Base-by-base conservation (phyloP, 805 yeast species). In the Ogataea neopini region DNA sequence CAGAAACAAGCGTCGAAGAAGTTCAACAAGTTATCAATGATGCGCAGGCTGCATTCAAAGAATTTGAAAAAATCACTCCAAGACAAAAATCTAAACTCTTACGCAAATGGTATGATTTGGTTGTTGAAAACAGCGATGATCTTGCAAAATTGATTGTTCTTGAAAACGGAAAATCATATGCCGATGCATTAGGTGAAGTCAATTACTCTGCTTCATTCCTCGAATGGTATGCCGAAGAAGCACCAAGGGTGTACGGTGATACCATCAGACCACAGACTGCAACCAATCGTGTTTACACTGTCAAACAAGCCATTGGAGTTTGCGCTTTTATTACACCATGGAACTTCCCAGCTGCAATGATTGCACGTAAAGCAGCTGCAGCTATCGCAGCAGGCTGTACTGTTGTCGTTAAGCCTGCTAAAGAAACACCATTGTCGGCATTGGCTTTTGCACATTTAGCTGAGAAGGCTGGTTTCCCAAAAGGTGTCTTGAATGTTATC, bases 171-270 rank as follows among this genome's bases (percentile, higher is more conserved):
- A 86, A 86, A 65, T 78, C 91, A 1, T 66, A 74, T 11, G 75
- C 80, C 0, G 94, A 86, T 61, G 83, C 92, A n/a, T 61, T 68
- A 41, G 91, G 90, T 4, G 94, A 86, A 62, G 74, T 86, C 23
- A 63, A 59, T 40, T 81, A 83, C 55, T 83, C 86, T 7, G 84
- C 88, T 1, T 78, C 87, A 6, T 90, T 86, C 66, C 86, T 88
- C 64, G 90, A 88, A 61, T 91, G 97, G 97, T 91, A 82, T 62
- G 75, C 95, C 26, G 94, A 86, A 63, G 87, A 82, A 55, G 92
- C 92, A 6, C 86, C 89, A 32, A 75, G 89, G 56, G 65, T 78
- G 20, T 70, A 79, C 45, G 94, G 92, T 13, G 84, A 82, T 52
- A 69, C 75, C 14, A 79, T 86, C 46, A 75, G 77, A n/a, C 77